Conservation (phyloP, 352 stramenopile genomes). For the Phytophthora agathidicida region DNA sequence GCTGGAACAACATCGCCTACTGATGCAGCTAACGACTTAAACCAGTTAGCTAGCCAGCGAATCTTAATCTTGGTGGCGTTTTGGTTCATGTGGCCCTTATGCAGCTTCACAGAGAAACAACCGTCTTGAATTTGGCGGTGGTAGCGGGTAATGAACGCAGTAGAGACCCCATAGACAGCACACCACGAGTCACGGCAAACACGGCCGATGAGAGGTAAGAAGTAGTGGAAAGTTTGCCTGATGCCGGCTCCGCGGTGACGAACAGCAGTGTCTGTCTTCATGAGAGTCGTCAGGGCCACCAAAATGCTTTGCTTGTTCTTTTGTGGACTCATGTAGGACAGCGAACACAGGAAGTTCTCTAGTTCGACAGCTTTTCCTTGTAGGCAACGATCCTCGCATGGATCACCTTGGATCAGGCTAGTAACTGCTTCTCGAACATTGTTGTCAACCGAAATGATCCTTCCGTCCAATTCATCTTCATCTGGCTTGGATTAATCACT, state of each 20-base stretch:
- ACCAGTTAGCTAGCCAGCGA: not conserved
- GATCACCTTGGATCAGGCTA: not conserved
- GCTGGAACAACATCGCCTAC: constrained; percentile 11
- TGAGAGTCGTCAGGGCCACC: not conserved
- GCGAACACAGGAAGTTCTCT: not conserved
- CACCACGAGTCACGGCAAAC: constrained; percentile 4
- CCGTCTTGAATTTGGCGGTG: not conserved
- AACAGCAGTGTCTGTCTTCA: not conserved
- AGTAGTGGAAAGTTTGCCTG: not conserved
- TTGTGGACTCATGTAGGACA: not conserved
- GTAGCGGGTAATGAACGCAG: not conserved
- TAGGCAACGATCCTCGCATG: not conserved
- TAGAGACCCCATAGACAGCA: not conserved
- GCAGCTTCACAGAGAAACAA: not conserved
- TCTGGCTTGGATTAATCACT: constrained; percentile 1
- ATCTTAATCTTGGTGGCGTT: not conserved
- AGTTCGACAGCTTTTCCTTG: not conserved
- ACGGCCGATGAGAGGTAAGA: not conserved
- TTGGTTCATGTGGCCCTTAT: not conserved
- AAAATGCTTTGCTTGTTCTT: not conserved
- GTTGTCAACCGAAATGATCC: not conserved
- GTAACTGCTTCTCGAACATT: not conserved
- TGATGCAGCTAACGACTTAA: not conserved
- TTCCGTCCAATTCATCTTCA: no score
- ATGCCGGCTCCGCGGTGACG: not conserved